Base-by-base conservation (phyloP, 768 basidiomycete species). In the Lyophyllum decastes region DNA sequence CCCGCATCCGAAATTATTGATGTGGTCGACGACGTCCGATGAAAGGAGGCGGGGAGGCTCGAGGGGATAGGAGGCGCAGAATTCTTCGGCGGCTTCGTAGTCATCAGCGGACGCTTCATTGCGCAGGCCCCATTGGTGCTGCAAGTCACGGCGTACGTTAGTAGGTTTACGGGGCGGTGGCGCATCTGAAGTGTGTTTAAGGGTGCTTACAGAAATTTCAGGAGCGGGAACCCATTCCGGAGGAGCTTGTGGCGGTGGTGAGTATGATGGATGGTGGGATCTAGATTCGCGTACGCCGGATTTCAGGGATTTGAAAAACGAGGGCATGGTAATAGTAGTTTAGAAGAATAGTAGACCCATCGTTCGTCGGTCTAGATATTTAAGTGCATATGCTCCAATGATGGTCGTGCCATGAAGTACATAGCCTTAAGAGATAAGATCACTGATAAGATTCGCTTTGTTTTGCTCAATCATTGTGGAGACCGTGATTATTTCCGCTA, bases 171-270 rank as follows among this genome's bases (percentile, higher is more conserved):
- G 19, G 1, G 2, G 27, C 5, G 5, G 22, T 38, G 7, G 12
- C 4, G 5, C n/a, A 47, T 25, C 21, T 38, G 6, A 38, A 12
- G 14, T 38, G 11, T 12, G 9, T 4, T 38, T 19, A 25, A 47
- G 2, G 19, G 26, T 46, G 54, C 73, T 46, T 61, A 78, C 78
- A 1, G 80, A 76, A 17, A 53, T 58, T 63, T 88, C 87, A 2
- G 82, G 79, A 0, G 87, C 86, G 16, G 87, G 77, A 0, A 81
- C 73, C 87, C 87, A 88, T 35, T 69, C 70, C 4, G 87, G 86
- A 5, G 82, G 85, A 10, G 52, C 34, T 50, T 54, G 41, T 30
- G 30, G 41, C 4, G 87, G 86, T 5, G 82, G 85, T 7, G 49
- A 25, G 50, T 54, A 41, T 25, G 30, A 40, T 49, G 22, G 50